Evolutionary conservation across 139 green algal genomes (phyloP).

Genomic region (Volvox reticuliferus): DNA sequence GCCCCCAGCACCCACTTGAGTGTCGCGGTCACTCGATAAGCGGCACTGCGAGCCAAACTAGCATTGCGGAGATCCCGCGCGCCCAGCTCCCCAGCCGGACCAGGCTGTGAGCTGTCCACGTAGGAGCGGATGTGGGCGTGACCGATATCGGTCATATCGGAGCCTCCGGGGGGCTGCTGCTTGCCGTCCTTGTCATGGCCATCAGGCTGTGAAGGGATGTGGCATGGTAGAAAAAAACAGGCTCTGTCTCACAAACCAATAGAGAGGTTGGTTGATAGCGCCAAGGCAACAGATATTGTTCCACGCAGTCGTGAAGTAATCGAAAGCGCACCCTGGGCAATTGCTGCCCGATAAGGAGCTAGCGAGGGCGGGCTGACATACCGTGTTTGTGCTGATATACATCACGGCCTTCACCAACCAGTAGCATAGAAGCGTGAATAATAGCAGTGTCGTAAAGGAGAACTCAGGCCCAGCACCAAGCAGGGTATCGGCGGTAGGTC

Average conservation of each 20-base stretch:
- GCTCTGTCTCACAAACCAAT: too few species aligned
- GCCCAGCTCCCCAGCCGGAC: not conserved
- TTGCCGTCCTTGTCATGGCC: not conserved
- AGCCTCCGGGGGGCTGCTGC: not conserved
- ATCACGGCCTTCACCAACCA: not conserved
- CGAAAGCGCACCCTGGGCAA: too few species aligned
- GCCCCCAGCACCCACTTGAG: conserved; percentile 18
- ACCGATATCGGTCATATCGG: not conserved
- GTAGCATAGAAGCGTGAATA: conserved; percentile 26
- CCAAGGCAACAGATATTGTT: too few species aligned
- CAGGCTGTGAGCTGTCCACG: conserved; percentile 19
- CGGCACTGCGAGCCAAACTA: conserved; percentile 14
- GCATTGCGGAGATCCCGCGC: not conserved
- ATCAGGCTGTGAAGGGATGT: not conserved
- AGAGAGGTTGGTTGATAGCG: too few species aligned
- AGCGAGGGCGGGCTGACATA: not conserved
- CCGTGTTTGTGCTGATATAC: conserved; percentile 10
- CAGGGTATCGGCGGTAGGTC: not conserved
- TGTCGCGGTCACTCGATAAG: not conserved
- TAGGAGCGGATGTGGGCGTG: conserved; percentile 35
- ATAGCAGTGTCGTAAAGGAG: conserved; percentile 19
- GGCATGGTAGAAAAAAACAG: too few species aligned
- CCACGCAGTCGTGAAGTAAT: too few species aligned
- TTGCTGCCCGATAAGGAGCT: too few species aligned
- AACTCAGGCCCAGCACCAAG: not conserved